A percentile compares a stretch with the other conserved stretches of the same genome.
Evolutionary conservation across 306 rosid genomes (phyloP).

Genomic region (Bauhinia variegata): DNA sequence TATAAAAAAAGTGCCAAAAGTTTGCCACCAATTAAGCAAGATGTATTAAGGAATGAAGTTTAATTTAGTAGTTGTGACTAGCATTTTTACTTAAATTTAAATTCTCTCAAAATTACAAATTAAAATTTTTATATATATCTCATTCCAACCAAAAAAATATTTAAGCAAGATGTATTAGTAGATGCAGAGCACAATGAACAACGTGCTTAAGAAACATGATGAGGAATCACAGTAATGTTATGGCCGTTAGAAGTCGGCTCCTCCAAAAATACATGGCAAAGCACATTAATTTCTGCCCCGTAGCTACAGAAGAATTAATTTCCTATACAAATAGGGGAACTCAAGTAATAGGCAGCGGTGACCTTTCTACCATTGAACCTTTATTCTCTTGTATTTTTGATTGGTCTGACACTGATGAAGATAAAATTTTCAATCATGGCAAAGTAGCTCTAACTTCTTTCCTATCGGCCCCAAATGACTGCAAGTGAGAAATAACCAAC

Average conservation of each 20-base stretch:
- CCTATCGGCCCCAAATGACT: conserved; percentile 76
- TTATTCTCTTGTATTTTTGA: conserved; percentile 36
- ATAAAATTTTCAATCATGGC: conserved; percentile 41
- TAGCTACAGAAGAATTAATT: conserved; percentile 43
- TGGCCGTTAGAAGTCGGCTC: conserved; percentile 30
- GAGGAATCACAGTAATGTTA: conserved; percentile 20
- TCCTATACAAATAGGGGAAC: conserved; percentile 52
- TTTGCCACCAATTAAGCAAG: conserved; percentile 8
- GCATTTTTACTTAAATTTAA: too few species aligned
- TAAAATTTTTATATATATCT: too few species aligned
- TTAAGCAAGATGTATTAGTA: not conserved
- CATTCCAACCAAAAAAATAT: too few species aligned
- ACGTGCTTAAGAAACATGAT: not conserved
- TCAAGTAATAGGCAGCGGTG: conserved; percentile 30
- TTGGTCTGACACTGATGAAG: conserved; percentile 8
- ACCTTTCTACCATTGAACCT: conserved; percentile 41
- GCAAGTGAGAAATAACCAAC: conserved; percentile 36
- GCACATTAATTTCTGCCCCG: conserved; percentile 35
- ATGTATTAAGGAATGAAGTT: not conserved
- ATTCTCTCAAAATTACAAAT: too few species aligned
- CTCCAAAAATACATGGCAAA: conserved; percentile 38
- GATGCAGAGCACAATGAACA: conserved; percentile 8
- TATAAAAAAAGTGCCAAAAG: not conserved
- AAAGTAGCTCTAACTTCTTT: conserved; percentile 67
- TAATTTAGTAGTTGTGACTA: too few species aligned